phyloP scores from a whole-genome alignment of 768 basidiomycete genomes.

The Filobasidium wieringae region DNA sequence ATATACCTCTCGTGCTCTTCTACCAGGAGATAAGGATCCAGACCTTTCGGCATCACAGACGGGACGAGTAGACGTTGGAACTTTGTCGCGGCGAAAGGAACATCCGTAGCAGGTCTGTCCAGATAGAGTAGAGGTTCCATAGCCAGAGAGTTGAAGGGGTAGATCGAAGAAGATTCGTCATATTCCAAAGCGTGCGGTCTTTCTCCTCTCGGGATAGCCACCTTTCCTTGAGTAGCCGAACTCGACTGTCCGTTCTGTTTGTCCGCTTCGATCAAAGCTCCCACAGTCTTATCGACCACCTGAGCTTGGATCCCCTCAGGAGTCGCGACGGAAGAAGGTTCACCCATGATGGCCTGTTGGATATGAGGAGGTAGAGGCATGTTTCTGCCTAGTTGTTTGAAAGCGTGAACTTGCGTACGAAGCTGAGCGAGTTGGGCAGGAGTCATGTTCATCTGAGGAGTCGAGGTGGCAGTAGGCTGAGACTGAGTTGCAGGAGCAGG shows the following conservation, averaged over 20 bases:
- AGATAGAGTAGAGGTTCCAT: constrained; percentile 52
- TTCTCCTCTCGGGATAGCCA: background rate
- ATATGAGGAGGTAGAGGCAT: constrained; percentile 35
- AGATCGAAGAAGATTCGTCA: constrained; percentile 64
- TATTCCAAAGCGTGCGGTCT: constrained; percentile 50
- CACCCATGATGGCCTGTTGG: constrained; percentile 31
- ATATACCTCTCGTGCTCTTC: constrained; percentile 86
- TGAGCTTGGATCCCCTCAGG: constrained; percentile 17
- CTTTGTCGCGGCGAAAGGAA: constrained; percentile 25
- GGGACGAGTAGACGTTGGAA: constrained; percentile 62
- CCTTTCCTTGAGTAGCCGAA: background rate
- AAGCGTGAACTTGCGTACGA: constrained; percentile 34
- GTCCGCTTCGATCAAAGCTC: constrained; percentile 25
- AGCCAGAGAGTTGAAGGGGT: constrained; percentile 81
- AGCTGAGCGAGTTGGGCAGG: constrained; percentile 38
- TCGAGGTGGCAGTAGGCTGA: constrained; percentile 5
- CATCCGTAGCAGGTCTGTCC: constrained; percentile 56
- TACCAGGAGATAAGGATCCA: constrained; percentile 82
- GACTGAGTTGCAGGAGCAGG: background rate
- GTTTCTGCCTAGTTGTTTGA: constrained; percentile 31
- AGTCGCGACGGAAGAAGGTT: constrained; percentile 14
- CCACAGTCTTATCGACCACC: constrained; percentile 33
- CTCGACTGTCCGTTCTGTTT: constrained; percentile 13
- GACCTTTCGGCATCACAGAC: constrained; percentile 74
- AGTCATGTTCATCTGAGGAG: constrained; percentile 24